A percentile compares a stretch with the other conserved stretches of the same genome.
phyloP scores from a whole-genome alignment of 176 grass and related monocot species.

The Cocos nucifera region DNA sequence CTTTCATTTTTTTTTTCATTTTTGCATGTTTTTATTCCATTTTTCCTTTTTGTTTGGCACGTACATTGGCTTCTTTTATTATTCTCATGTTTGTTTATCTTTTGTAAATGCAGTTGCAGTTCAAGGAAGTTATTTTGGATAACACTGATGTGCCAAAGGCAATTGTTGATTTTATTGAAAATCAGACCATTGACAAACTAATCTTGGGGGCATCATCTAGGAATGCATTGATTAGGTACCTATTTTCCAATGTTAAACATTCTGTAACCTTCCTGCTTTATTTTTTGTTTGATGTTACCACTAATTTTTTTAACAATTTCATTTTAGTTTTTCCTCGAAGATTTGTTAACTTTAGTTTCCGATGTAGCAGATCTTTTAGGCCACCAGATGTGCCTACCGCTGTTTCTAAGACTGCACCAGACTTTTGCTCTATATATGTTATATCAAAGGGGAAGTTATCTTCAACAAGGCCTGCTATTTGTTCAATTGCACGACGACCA shows the following conservation, averaged over 20 bases:
- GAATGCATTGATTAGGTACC: slow-evolving; percentile 58
- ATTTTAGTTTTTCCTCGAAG: neutral
- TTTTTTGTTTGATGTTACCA: neutral
- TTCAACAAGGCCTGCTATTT: slow-evolving; percentile 47
- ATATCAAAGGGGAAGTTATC: slow-evolving; percentile 79
- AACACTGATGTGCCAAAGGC: slow-evolving; percentile 49
- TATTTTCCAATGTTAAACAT: neutral
- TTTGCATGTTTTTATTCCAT: no score
- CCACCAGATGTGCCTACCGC: slow-evolving; percentile 58
- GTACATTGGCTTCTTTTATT: neutral
- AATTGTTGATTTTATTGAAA: slow-evolving; percentile 58
- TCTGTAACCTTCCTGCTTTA: neutral
- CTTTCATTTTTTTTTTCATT: no score
- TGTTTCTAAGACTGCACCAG: slow-evolving; percentile 46
- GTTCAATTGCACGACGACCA: slow-evolving; percentile 25
- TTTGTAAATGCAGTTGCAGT: slow-evolving; percentile 53
- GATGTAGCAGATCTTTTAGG: slow-evolving; percentile 43
- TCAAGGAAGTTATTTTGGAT: slow-evolving; percentile 69
- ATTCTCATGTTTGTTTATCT: neutral
- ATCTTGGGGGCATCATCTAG: slow-evolving; percentile 50
- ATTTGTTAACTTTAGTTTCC: slow-evolving; percentile 4
- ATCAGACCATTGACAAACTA: slow-evolving; percentile 42
- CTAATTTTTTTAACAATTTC: neutral
- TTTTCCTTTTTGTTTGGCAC: no score
- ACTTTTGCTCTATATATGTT: slow-evolving; percentile 60